Evolutionary conservation across 805 yeast species (phyloP).

Genomic region (Wickerhamomyces chambardii): DNA sequence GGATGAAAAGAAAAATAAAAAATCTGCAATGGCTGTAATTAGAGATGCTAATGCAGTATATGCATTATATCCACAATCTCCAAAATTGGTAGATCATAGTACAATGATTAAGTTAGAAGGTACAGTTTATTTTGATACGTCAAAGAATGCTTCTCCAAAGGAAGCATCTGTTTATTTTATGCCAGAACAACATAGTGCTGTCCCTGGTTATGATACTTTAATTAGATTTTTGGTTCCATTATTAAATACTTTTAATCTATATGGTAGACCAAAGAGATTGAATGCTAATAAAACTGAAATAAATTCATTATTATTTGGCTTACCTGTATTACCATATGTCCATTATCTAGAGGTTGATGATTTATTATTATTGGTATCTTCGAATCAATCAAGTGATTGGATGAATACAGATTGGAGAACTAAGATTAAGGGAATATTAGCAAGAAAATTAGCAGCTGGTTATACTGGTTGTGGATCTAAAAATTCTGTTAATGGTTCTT

Average conservation of each 20-base stretch:
- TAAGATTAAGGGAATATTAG: conserved; percentile 45
- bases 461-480: conserved; percentile 73
- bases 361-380: conserved; percentile 30
- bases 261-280: conserved; percentile 74
- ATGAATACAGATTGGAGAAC: conserved; percentile 48
- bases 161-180: conserved; percentile 64
- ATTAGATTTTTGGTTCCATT: conserved; percentile 71
- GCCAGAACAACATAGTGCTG: conserved; percentile 82
- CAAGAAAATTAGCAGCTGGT: conserved; percentile 44
- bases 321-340: conserved; percentile 74
- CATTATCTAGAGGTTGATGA: conserved; percentile 66
- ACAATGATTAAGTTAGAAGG: conserved; percentile 91
- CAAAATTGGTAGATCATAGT: conserved; percentile 71
- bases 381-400: conserved; percentile 37
- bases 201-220: conserved; percentile 76
- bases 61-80: conserved; percentile 90
- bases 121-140: conserved; percentile 49
- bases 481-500: conserved; percentile 53
- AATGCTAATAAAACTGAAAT: conserved; percentile 65
- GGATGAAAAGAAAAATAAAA: conserved; percentile 65
- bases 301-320: conserved; percentile 63
- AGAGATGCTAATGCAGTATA: conserved; percentile 61
- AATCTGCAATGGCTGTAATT: conserved; percentile 74
- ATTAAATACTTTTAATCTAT: conserved; percentile 66
- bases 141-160: conserved; percentile 35